These are phyloP conservation scores for Trichoderma harzianum DNA, from an alignment of 2,329 filamentous ascomycete genomes.

Conservation along the genomic window DNA sequence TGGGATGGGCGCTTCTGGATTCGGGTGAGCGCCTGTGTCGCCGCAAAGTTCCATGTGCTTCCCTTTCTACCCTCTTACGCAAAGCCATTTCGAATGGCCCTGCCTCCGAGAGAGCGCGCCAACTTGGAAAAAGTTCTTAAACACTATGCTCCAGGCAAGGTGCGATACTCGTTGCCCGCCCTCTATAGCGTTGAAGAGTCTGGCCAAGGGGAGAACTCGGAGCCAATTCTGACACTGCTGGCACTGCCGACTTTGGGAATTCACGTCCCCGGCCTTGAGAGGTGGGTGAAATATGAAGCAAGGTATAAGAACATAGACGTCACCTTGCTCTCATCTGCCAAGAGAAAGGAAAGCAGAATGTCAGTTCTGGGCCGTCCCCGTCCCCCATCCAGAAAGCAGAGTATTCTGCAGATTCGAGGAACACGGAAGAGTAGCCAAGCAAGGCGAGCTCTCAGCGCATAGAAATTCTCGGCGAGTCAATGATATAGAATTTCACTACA, in stretches of 20 bases:
- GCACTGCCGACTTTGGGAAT: constrained; percentile 53
- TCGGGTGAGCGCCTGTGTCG: constrained; percentile 42
- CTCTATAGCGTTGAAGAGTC: constrained; percentile 45
- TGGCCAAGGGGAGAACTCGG: constrained; percentile 6
- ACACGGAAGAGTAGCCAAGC: not conserved
- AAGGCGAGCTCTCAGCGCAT: not conserved
- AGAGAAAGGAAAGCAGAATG: constrained; percentile 15
- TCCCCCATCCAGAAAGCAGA: not conserved
- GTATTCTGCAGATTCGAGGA: not conserved
- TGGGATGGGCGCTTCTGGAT: constrained; percentile 65
- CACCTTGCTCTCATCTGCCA: constrained; percentile 31
- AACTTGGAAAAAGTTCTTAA: constrained; percentile 44
- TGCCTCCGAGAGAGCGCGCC: constrained; percentile 33
- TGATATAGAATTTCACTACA: not conserved
- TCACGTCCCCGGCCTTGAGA: constrained; percentile 43
- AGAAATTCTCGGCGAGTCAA: not conserved
- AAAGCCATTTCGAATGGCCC: constrained; percentile 46
- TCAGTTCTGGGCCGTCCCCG: not conserved
- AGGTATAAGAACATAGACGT: constrained; percentile 50
- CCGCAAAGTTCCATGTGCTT: constrained; percentile 41
- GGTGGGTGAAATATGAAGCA: constrained; percentile 49
- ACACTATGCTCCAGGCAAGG: constrained; percentile 51
- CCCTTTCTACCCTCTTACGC: constrained; percentile 45
- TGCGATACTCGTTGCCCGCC: constrained; percentile 53
- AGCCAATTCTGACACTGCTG: constrained; percentile 40